Evolutionary conservation across 1,284 basidiomycete species (phyloP).

Genomic region (Puccinia hordei): DNA sequence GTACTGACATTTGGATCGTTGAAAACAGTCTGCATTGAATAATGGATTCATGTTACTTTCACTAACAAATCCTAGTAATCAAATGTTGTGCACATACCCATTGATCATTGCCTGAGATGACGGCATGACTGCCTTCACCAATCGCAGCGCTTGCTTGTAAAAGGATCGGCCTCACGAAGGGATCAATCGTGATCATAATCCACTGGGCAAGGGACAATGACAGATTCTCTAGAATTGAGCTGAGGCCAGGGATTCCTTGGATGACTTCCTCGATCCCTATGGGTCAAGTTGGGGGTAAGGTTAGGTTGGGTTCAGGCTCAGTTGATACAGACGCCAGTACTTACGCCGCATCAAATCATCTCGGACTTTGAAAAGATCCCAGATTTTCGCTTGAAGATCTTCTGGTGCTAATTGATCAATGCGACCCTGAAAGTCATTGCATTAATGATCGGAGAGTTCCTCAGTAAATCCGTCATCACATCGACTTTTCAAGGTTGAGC

Average conservation of each 20-base stretch:
- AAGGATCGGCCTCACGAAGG: constrained; percentile 42
- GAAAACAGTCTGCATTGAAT: constrained; percentile 32
- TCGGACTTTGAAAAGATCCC: constrained; percentile 82
- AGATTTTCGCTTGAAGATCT: constrained; percentile 77
- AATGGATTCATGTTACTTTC: background rate
- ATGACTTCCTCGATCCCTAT: constrained; percentile 47
- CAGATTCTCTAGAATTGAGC: constrained; percentile 35
- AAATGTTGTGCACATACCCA: constrained; percentile 23
- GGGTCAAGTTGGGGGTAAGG: background rate
- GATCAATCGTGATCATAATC: constrained; percentile 48
- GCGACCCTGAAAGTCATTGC: constrained; percentile 54
- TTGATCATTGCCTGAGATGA: constrained; percentile 46
- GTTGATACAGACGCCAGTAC: background rate
- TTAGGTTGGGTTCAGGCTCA: background rate
- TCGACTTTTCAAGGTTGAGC: constrained; percentile 66
- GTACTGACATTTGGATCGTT: constrained; percentile 41
- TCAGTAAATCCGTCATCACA: constrained; percentile 65
- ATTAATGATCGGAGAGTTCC: too few species aligned
- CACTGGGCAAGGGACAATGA: constrained; percentile 43
- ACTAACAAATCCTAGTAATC: background rate
- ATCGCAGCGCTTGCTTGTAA: constrained; percentile 47
- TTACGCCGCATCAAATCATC: constrained; percentile 65
- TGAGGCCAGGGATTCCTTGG: constrained; percentile 41
- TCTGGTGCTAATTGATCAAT: constrained; percentile 80
- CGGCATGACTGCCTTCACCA: constrained; percentile 42